Evolutionary conservation across 768 basidiomycete species (phyloP), one percentile per base, ranked within the genome.

Genomic region (Coprinopsis cinerea): DNA sequence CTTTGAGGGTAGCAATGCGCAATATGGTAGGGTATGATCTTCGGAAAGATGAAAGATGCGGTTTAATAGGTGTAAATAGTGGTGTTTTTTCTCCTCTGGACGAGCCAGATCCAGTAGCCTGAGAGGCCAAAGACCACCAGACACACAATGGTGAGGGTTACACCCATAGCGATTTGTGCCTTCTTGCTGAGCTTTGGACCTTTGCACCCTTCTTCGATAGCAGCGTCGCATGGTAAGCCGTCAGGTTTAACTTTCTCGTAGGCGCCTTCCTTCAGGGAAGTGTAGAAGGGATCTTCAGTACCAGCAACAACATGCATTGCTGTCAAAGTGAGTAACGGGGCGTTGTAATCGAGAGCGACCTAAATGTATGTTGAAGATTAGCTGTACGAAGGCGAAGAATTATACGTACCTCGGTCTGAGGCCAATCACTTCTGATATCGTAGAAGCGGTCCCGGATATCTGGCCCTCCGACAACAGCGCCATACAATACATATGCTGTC

Each of bases 361-460:
- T 86, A 30, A 40, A 25, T 28, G 34, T 32, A 32, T 26, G 20
- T 28, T 40, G 20, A 26, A 36, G 27, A 37, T 32, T 20, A 36
- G 44, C 26, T 13, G 23, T 4, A 17, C 28, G 23, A 25, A 22
- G 49, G 6, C 18, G 34, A 56, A 23, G 41, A 61, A 67, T 25
- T 55, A n/a, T n/a, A n/a, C n/a, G n/a, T n/a, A 86, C 85, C 77
- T 96, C 93, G 15, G 83, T 87, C 67, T 95, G 77, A 1, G 85
- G 85, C 88, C 91, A 95, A 62, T 95, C 92, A 49, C 77, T 83
- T 32, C 94, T 81, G 52, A 92, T 83, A 59, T 96, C 88, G 62
- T 77, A 94, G 67, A 78, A 96, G 22, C 74, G 72, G 61, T 89
- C 93, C 22, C 77, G 71, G 51, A 70, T 72, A 59, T 88, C 80